Conservation (phyloP, 2,329 filamentous ascomycete genomes). For the Fusarium domesticum region DNA sequence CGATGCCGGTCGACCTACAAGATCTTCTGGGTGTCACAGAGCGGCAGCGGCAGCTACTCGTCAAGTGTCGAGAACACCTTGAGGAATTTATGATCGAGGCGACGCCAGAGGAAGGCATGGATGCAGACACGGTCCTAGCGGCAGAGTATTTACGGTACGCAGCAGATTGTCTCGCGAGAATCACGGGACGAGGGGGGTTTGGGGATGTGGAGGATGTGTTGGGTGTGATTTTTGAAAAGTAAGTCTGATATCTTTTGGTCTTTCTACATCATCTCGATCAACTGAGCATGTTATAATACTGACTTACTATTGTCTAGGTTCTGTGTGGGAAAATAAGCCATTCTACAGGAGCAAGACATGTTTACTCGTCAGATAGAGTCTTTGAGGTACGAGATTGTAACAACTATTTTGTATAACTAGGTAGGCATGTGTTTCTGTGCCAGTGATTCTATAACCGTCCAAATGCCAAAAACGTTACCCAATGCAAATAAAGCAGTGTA, state of each 20-base stretch:
- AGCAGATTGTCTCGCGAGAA: slow-evolving; percentile 74
- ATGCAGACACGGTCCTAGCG: slow-evolving; percentile 81
- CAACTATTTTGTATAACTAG: slow-evolving; percentile 4
- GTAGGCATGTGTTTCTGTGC: slow-evolving; percentile 9
- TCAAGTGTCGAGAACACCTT: slow-evolving; percentile 68
- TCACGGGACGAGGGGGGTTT: slow-evolving; percentile 80
- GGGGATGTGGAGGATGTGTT: slow-evolving; percentile 94
- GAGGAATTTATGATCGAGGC: slow-evolving; percentile 68
- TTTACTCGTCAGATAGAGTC: background rate
- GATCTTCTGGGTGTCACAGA: slow-evolving; percentile 88
- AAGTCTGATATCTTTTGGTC: slow-evolving; percentile 37
- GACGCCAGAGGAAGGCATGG: slow-evolving; percentile 36
- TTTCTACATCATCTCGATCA: background rate
- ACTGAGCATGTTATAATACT: slow-evolving; percentile 15
- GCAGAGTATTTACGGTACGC: slow-evolving; percentile 85
- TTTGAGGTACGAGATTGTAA: background rate
- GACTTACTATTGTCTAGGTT: slow-evolving; percentile 35
- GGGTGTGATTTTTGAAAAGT: slow-evolving; percentile 98
- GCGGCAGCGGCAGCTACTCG: slow-evolving; percentile 78
- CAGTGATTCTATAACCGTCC: slow-evolving; percentile 11
- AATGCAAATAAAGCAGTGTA: no score
- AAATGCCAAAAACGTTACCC: slow-evolving; percentile 13
- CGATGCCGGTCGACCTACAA: slow-evolving; percentile 67
- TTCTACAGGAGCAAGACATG: background rate
- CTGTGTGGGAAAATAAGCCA: slow-evolving; percentile 44